Conservation (phyloP, 345 rosid genomes). For the Streptanthus diversifolius region DNA sequence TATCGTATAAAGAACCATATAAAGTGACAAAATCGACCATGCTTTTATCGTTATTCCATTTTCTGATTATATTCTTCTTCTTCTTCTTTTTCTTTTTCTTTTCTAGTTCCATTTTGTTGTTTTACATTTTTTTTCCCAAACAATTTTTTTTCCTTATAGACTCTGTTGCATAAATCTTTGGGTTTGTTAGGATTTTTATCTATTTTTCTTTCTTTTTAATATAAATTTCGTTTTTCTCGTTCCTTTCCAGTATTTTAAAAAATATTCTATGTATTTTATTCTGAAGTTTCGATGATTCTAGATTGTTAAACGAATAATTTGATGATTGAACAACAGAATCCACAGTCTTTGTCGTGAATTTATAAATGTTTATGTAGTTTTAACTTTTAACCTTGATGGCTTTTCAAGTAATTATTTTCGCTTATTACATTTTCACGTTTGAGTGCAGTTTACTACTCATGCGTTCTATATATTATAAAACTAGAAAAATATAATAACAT, state of each 20-base stretch:
- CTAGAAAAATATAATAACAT: background rate
- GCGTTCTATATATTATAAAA: too few relatives aligned
- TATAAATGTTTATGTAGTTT: background rate
- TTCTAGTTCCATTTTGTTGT: background rate
- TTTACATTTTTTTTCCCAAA: background rate
- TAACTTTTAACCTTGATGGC: background rate
- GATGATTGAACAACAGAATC: conserved; percentile 27
- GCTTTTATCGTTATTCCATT: conserved; percentile 12
- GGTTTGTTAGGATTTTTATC: conserved; percentile 19
- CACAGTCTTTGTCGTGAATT: conserved; percentile 16
- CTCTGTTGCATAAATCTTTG: conserved; percentile 25
- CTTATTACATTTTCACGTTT: background rate
- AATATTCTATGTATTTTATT: background rate
- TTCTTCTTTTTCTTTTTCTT: background rate
- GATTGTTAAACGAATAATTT: background rate
- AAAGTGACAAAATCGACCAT: conserved; percentile 11
- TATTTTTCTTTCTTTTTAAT: background rate
- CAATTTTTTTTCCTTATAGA: background rate
- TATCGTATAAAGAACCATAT: conserved; percentile 2
- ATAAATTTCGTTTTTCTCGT: background rate
- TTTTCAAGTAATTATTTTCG: background rate
- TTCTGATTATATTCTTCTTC: conserved; percentile 15
- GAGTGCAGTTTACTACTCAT: background rate
- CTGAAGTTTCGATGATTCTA: background rate
- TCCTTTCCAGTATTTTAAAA: background rate